Percentiles rank a stretch among this genome's conserved stretches.
Conservation (phyloP, 441 rosid genomes). For the Cnidoscolus chayamansa region DNA sequence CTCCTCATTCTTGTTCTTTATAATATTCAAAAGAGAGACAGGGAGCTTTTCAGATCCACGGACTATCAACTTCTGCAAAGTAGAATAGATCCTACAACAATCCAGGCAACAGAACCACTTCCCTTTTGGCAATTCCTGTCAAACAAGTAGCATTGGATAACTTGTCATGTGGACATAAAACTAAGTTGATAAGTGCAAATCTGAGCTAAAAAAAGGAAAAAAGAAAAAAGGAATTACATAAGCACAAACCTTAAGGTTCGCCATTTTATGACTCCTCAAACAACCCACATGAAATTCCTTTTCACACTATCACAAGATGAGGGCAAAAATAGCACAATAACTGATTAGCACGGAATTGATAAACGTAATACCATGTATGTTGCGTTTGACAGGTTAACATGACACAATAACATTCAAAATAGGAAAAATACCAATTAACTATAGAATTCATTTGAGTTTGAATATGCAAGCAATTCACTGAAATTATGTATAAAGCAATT, state of each 20-base stretch:
- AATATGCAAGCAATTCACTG: background rate
- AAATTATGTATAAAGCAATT: background rate
- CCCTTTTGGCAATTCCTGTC: constrained; percentile 70
- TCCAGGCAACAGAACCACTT: constrained; percentile 68
- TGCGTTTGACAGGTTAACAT: background rate
- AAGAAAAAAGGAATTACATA: background rate
- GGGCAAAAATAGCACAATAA: background rate
- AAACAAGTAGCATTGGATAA: constrained; percentile 18
- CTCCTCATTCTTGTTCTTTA: constrained; percentile 45
- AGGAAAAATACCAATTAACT: background rate
- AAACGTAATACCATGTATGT: background rate
- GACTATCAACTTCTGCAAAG: constrained; percentile 49
- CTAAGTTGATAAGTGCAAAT: background rate
- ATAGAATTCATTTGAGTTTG: background rate
- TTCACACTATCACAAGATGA: constrained; percentile 50
- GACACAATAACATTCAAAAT: constrained; percentile 7
- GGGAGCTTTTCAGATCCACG: constrained; percentile 57
- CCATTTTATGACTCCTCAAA: constrained; percentile 62
- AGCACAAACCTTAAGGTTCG: constrained; percentile 52
- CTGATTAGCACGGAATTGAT: constrained; percentile 13
- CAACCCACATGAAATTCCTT: constrained; percentile 80
- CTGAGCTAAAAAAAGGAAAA: constrained; percentile 2
- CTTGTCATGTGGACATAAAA: constrained; percentile 4
- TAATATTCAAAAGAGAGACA: constrained; percentile 38
- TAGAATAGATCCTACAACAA: constrained; percentile 53